Percentiles rank a stretch among this genome's conserved stretches.
These are phyloP conservation scores for Talaromyces nanjingensis DNA, from an alignment of 495 filamentous ascomycete species.

Conservation along the genomic window DNA sequence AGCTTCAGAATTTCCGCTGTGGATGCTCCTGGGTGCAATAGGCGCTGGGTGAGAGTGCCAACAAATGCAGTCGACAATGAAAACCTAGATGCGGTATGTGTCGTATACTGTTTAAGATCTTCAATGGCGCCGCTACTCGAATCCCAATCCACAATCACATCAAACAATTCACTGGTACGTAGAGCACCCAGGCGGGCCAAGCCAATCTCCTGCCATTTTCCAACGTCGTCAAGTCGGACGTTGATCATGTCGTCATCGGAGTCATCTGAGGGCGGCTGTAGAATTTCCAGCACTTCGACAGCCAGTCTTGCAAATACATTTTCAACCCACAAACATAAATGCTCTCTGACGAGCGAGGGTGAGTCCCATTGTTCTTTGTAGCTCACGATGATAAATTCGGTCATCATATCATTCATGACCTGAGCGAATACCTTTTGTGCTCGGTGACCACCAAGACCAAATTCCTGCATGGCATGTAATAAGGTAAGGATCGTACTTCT, in stretches of 20 bases:
- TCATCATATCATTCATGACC: constrained; percentile 65
- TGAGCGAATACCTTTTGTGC: constrained; percentile 72
- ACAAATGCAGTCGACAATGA: constrained; percentile 69
- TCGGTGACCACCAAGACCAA: constrained; percentile 67
- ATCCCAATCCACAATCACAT: constrained; percentile 83
- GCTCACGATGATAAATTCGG: constrained; percentile 51
- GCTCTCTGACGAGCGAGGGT: constrained; percentile 47
- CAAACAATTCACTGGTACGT: constrained; percentile 77
- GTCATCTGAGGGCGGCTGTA: constrained; percentile 24
- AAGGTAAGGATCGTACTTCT: constrained; percentile 49
- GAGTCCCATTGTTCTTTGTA: constrained; percentile 55
- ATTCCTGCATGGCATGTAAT: constrained; percentile 55
- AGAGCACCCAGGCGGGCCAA: constrained; percentile 70
- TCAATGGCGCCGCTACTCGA: constrained; percentile 72
- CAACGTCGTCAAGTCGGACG: constrained; percentile 54
- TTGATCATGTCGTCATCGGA: constrained; percentile 17
- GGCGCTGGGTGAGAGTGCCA: constrained; percentile 54
- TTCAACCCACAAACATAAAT: constrained; percentile 64
- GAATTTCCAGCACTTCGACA: constrained; percentile 52
- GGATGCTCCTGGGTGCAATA: constrained; percentile 83
- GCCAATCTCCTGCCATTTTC: constrained; percentile 76
- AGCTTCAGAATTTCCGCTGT: constrained; percentile 82
- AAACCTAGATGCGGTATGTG: constrained; percentile 47
- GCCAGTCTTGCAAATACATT: constrained; percentile 60
- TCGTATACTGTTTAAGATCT: constrained; percentile 60